Conservation (phyloP, 257 asterid genomes). For the Solanum sejunctum region DNA sequence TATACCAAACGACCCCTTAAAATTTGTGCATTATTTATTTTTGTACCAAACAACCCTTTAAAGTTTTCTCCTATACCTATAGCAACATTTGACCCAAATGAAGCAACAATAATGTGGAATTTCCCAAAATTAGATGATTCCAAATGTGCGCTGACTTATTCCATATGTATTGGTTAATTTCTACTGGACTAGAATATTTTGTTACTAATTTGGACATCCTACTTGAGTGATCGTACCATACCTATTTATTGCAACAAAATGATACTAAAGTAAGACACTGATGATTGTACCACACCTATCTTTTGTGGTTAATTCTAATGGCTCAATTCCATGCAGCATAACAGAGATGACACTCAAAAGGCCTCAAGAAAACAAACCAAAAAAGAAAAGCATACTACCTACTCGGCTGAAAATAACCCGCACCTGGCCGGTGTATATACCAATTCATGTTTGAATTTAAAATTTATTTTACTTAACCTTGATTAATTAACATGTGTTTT, state of each 20-base stretch:
- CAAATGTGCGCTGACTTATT: neutral
- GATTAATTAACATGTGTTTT: too few species aligned
- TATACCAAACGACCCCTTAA: neutral
- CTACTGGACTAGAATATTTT: neutral
- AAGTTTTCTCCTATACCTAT: conserved; percentile 3
- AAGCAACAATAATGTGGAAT: neutral
- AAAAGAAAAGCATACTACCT: too few species aligned
- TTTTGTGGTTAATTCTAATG: neutral
- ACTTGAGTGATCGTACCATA: neutral
- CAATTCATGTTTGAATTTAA: too few species aligned
- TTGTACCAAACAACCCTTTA: neutral
- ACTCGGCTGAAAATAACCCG: neutral
- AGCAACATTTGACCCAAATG: conserved; percentile 9
- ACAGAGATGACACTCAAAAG: neutral
- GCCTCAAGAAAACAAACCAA: neutral
- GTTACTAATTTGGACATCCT: neutral
- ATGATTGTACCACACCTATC: neutral
- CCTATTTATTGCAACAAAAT: neutral
- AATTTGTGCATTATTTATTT: too few species aligned
- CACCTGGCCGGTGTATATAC: too few species aligned
- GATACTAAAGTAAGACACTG: neutral
- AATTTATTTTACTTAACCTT: too few species aligned
- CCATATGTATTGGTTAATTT: neutral
- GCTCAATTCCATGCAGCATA: neutral
- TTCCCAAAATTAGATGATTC: neutral